These are phyloP conservation scores for bread wheat (Triticum aestivum) DNA, from an alignment of 176 grass and related monocot genomes.

Conservation along the genomic window IWGSC_CS_RefSeq_v2.1 NC_057801.1:679822016-679822515, in stretches of 20 bases:
- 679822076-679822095: background rate
- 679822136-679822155: background rate
- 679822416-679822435: background rate
- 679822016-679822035: background rate
- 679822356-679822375: background rate
- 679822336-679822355: background rate
- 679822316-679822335: background rate
- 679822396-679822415: background rate
- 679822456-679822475: background rate
- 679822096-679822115: background rate
- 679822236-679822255: background rate
- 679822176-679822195: background rate
- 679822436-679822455: background rate
- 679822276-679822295: background rate
- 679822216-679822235: background rate
- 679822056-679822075: background rate
- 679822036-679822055: background rate
- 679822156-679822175: background rate
- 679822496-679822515: background rate
- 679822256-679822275: background rate
- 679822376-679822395: background rate
- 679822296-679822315: background rate
- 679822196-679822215: background rate
- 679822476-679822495: background rate
- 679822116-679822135: background rate